These are phyloP conservation scores for Chalara sp. DNA, from an alignment of 2,329 filamentous ascomycete species.

Conservation along the genomic window DNA sequence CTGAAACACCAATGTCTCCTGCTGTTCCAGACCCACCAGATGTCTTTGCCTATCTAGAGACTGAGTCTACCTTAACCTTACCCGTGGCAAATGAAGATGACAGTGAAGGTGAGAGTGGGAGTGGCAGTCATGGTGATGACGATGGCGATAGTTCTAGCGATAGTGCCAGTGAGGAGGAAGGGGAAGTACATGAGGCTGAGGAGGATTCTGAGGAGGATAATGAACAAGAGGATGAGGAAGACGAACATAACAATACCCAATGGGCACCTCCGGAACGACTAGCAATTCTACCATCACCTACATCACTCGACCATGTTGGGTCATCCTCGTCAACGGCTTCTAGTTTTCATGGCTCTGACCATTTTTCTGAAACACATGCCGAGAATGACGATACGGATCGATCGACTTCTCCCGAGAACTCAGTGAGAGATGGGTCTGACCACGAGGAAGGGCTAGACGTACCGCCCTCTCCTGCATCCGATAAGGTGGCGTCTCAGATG, in stretches of 20 bases:
- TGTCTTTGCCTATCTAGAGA: slow-evolving; percentile 23
- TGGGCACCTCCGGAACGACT: slow-evolving; percentile 10
- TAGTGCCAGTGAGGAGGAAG: background rate
- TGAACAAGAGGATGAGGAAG: slow-evolving; percentile 4
- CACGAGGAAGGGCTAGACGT: slow-evolving; percentile 6
- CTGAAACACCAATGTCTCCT: slow-evolving; percentile 20
- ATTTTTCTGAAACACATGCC: slow-evolving; percentile 27
- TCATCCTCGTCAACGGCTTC: slow-evolving; percentile 25
- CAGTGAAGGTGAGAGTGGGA: background rate
- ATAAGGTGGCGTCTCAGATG: slow-evolving; percentile 24
- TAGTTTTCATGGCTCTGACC: slow-evolving; percentile 25
- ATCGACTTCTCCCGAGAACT: slow-evolving; percentile 38
- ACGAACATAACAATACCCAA: slow-evolving; percentile 4
- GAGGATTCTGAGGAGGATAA: slow-evolving; percentile 3
- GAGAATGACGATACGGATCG: slow-evolving; percentile 36
- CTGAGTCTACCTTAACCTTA: slow-evolving; percentile 5
- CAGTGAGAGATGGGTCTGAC: slow-evolving; percentile 24
- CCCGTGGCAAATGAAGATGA: slow-evolving; percentile 3
- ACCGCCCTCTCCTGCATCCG: slow-evolving; percentile 16
- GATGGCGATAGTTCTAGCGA: background rate
- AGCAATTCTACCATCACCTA: slow-evolving; percentile 1
- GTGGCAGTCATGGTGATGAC: background rate
- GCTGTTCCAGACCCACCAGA: slow-evolving; percentile 24
- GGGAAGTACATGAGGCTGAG: slow-evolving; percentile 2
- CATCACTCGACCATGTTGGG: slow-evolving; percentile 24